Conservation (phyloP, 768 basidiomycete species). For the Boletus vermiculosoides region DNA sequence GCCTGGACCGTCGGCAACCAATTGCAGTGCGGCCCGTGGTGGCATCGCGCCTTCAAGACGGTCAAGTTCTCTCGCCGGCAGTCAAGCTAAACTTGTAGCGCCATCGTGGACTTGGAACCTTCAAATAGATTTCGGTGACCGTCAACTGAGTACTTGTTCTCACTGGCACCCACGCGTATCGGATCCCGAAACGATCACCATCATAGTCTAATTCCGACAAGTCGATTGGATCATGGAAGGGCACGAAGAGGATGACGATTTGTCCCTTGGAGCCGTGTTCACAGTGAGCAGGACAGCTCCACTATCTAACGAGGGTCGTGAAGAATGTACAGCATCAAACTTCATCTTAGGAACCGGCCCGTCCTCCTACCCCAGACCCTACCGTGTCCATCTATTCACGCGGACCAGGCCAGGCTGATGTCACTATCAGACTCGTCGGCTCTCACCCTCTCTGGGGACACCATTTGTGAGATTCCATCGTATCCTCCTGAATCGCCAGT, state of each 20-base stretch:
- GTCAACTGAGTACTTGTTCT: background rate
- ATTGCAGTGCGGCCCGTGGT: background rate
- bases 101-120: background rate
- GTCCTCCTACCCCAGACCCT: constrained; percentile 67
- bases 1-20: background rate
- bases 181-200: background rate
- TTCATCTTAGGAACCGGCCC: constrained; percentile 49
- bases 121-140: background rate
- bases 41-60: background rate
- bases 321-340: background rate
- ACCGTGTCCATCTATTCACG: constrained; percentile 53
- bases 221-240: constrained; percentile 7
- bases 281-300: constrained; percentile 37
- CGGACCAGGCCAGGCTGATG: constrained; percentile 21
- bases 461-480: constrained; percentile 51
- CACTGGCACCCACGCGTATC: background rate
- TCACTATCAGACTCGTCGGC: constrained; percentile 71
- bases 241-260: constrained; percentile 29
- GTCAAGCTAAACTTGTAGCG: background rate
- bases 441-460: constrained; percentile 83
- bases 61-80: background rate
- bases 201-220: background rate
- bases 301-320: background rate
- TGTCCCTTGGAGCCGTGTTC: constrained; percentile 48
- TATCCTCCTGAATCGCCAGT: too few relatives aligned